Percentiles rank a stretch among this genome's conserved stretches.
Evolutionary conservation across 2,329 filamentous ascomycete species (phyloP).

Genomic region (Cladophialophora exuberans): DNA sequence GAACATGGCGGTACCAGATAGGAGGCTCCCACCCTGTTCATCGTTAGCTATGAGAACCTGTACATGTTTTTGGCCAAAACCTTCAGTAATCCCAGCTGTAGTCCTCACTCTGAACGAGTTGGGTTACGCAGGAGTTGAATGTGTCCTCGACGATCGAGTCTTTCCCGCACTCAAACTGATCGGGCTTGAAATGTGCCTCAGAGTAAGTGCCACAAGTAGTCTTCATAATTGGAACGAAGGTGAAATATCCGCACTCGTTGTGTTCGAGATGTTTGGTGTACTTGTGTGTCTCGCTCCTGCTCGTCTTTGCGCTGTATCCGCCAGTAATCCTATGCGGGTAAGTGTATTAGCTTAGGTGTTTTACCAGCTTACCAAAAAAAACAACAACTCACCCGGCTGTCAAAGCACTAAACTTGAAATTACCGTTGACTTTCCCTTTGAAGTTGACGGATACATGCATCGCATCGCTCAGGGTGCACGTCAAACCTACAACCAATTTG

Average conservation of each 20-base stretch:
- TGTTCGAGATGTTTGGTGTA: slow-evolving; percentile 6
- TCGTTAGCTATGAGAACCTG: too few species aligned
- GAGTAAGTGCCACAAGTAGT: slow-evolving; percentile 14
- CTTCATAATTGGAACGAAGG: slow-evolving; percentile 11
- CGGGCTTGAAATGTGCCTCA: background rate
- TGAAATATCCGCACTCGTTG: slow-evolving; percentile 17
- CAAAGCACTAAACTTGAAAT: background rate
- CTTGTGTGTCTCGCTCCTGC: slow-evolving; percentile 14
- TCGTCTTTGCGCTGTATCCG: slow-evolving; percentile 9
- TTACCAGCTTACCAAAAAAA: background rate
- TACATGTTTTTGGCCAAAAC: too few species aligned
- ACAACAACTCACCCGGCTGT: background rate
- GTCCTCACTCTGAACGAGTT: slow-evolving; percentile 68
- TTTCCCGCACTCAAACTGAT: background rate
- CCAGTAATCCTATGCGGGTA: slow-evolving; percentile 1
- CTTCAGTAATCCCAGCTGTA: too few species aligned
- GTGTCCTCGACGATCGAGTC: background rate
- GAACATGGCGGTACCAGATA: background rate
- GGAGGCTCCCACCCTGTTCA: too few species aligned
- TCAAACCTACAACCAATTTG: background rate
- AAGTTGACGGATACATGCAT: background rate
- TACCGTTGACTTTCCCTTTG: slow-evolving; percentile 9
- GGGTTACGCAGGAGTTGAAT: slow-evolving; percentile 10
- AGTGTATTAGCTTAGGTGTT: background rate
- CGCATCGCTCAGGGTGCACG: slow-evolving; percentile 2